Percentiles rank a stretch among this genome's conserved stretches.
Evolutionary conservation across 176 grass and related monocot genomes (phyloP).

Genomic region (Rhipidocladum racemiflorum): DNA sequence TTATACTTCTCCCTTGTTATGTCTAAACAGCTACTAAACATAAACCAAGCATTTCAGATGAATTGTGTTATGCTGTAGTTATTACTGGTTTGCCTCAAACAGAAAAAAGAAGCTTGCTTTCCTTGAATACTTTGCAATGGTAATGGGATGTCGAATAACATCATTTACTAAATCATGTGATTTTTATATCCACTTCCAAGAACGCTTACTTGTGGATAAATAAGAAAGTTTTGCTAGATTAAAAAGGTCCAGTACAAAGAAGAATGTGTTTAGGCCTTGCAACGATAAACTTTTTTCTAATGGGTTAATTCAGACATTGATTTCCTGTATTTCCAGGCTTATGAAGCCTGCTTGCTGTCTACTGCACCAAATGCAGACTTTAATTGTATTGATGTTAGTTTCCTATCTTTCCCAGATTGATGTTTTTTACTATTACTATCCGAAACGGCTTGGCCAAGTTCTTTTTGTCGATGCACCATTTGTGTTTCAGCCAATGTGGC

Average conservation of each 20-base stretch:
- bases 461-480: conserved; percentile 88
- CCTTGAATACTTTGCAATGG: neutral
- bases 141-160: neutral
- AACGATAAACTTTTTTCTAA: neutral
- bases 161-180: neutral
- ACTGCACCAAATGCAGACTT: neutral
- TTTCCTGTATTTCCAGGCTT: neutral
- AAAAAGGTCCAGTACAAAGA: neutral
- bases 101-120: neutral
- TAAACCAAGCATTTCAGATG: neutral
- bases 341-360: neutral
- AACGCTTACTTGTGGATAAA: neutral
- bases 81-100: neutral
- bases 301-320: neutral
- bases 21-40: neutral
- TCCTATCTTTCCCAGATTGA: conserved; percentile 51
- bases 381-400: neutral
- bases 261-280: neutral
- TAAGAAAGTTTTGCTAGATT: neutral
- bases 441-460: conserved; percentile 75
- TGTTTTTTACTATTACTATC: conserved; percentile 97
- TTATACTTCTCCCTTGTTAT: neutral
- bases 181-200: neutral
- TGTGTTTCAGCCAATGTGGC: conserved; percentile 89
- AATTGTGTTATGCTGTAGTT: neutral